Evolutionary conservation across 768 basidiomycete genomes (phyloP), one percentile per base, ranked within the genome.

Genomic region (Ephemerocybe angulata): DNA sequence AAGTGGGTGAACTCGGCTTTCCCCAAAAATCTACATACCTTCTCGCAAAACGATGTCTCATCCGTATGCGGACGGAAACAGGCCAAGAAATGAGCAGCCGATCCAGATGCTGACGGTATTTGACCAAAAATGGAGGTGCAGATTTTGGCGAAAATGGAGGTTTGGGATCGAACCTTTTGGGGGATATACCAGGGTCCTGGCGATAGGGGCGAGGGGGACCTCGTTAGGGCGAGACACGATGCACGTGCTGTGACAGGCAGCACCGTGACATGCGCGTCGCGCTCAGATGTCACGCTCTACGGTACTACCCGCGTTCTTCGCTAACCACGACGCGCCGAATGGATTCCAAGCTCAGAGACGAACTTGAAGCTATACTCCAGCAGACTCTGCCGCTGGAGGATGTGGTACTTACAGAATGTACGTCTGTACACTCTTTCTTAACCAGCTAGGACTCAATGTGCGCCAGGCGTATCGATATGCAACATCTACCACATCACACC

Each of bases 391-490:
- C 13, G 2, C 47, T 49, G 17, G 47, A 49, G 15, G 47, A 49
- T 24, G 2, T 30, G 1, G n/a, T 83, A 0, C 60, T 80, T 25
- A 67, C 73, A 53, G 82, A 85, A 78, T 84, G 84, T 85, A 66
- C 52, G 65, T 24, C 12, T 58, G 50, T 13, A 33, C 22, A 35
- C 19, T 5, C 4, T 30, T 12, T 29, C 25, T 44, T 8, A 40
- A n/a, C 53, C 52, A 30, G 42, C 38, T 48, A 22, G 13, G 24
- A 27, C 8, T 46, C 15, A 28, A 27, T 27, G 7, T n/a, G 22
- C n/a, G 61, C 33, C 62, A 90, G 88, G 87, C 59, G 75, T 78
- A 29, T 74, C 76, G 24, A 74, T 90, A 56, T 91, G 89, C 65
- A 73, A 78, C 64, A 80, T 79, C 60, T 87, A 83, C 70, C 78